Base-by-base conservation (phyloP, 2,329 filamentous ascomycete genomes). In the Fusarium tanahbumbuense region DNA sequence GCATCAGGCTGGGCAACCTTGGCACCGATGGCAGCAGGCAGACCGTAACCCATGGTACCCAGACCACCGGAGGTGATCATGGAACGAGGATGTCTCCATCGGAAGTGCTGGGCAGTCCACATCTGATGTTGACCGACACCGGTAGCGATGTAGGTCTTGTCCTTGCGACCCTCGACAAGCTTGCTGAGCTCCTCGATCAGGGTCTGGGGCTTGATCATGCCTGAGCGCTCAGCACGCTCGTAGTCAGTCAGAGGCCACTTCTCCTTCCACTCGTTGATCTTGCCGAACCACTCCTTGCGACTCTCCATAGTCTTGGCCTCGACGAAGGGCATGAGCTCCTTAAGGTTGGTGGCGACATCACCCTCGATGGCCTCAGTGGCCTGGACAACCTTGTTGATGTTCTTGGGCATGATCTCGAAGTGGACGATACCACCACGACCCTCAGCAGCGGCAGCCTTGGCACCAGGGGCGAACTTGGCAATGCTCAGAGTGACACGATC, bases 351-450 rank as follows among this genome's bases (percentile, higher is more conserved):
- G 5, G 91, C 90, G 30, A 97, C 93, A 77, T 98, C 95, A 63
- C 96, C 96, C 82, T 97, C 95, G 20, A 98, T 91, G 47, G 96
- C 95, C 83, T 98, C 94, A 44, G 93, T 98, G 10, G 95, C 94
- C 83, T 98, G 93, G 16, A 99, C 92, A 44, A 98, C 94, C 88
- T 98, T 99, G 89, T 98, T 98, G 84, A 98, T 98, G 85, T 99
- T 98, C 90, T 99, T 99, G 75, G 96, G 95, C 91, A 98, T 92
- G 76, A 99, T 95, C 80, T 98, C 95, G 77, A 98, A 98, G 82
- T 99, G 95, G 18, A 98, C 88, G 76, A 99, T 98, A 77, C 96
- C 96, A 75, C 96, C 96, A 68, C 94, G 92, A 56, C 90, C 90
- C 83, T 97, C 93, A 13, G 88, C 85, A 7, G 93, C 95, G 1